Conservation (phyloP, 2,329 filamentous ascomycete species). For the Fusarium globosum region DNA sequence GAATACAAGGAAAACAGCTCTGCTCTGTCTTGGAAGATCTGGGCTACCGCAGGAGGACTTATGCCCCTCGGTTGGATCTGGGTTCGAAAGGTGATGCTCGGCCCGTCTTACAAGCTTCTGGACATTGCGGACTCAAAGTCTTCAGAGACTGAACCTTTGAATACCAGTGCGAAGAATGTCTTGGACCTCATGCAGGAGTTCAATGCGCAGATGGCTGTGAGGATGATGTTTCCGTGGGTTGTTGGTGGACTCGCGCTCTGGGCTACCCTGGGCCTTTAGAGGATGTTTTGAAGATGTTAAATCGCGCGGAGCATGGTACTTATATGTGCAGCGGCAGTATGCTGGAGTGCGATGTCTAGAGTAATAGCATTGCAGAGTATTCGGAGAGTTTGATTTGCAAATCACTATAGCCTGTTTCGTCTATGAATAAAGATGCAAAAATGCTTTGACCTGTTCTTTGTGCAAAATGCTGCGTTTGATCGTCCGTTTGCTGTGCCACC, state of each 20-base stretch:
- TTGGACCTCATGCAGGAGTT: constrained; percentile 25
- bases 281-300: too few species aligned
- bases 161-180: background rate
- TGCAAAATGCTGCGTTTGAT: background rate
- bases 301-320: background rate
- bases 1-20: background rate
- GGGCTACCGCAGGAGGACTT: background rate
- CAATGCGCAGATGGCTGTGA: constrained; percentile 30
- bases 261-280: constrained; percentile 18
- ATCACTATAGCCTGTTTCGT: too few species aligned
- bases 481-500: too few species aligned
- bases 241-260: constrained; percentile 34
- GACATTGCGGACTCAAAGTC: background rate
- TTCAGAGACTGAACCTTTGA: background rate
- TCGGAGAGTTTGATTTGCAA: too few species aligned
- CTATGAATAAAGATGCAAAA: background rate
- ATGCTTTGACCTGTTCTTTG: accelerated
- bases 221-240: constrained; percentile 37
- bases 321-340: background rate
- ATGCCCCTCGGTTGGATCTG: constrained; percentile 7
- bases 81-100: constrained; percentile 6
- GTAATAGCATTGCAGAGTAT: accelerated
- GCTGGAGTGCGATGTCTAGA: background rate
- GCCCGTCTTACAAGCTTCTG: background rate
- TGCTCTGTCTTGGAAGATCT: constrained; percentile 3